Evolutionary conservation across 2,329 filamentous ascomycete genomes (phyloP).

Genomic region (Scopulariopsis brevicaulis): DNA sequence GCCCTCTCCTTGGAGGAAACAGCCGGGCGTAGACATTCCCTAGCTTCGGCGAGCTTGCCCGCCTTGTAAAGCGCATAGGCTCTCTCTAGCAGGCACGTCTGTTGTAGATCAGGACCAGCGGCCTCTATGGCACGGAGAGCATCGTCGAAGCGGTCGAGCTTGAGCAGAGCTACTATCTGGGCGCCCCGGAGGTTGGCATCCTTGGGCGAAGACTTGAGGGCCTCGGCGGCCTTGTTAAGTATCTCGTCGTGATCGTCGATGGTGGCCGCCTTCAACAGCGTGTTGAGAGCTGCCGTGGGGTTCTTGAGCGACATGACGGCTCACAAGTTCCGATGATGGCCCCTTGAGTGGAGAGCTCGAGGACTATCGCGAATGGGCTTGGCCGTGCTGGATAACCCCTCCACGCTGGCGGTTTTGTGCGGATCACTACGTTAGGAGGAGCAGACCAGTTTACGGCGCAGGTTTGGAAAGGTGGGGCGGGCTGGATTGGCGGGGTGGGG

Average conservation of each 20-base stretch:
- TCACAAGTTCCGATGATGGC: neutral
- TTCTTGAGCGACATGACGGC: neutral
- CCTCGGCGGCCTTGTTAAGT: slow-evolving; percentile 50
- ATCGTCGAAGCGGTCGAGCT: slow-evolving; percentile 74
- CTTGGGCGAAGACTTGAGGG: slow-evolving; percentile 48
- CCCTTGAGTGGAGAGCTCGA: neutral
- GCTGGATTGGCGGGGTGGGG: neutral
- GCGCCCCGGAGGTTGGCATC: slow-evolving; percentile 53
- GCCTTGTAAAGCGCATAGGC: slow-evolving; percentile 79
- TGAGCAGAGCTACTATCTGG: slow-evolving; percentile 63
- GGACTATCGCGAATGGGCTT: neutral
- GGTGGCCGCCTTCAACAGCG: slow-evolving; percentile 40
- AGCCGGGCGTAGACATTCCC: slow-evolving; percentile 3
- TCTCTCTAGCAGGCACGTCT: slow-evolving; percentile 54
- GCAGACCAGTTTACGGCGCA: neutral
- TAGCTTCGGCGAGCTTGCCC: slow-evolving; percentile 56
- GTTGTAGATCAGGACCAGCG: slow-evolving; percentile 47
- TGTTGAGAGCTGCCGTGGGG: slow-evolving; percentile 35
- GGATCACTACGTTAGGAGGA: neutral
- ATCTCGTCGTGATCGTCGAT: slow-evolving; percentile 66
- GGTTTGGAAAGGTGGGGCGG: neutral
- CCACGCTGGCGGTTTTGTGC: neutral
- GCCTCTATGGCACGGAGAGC: slow-evolving; percentile 58
- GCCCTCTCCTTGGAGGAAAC: slow-evolving; percentile 16
- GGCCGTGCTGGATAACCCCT: neutral